These are phyloP conservation scores for Ustilago crameri DNA, from an alignment of 1,284 basidiomycete species.

Conservation along the genomic window DNA sequence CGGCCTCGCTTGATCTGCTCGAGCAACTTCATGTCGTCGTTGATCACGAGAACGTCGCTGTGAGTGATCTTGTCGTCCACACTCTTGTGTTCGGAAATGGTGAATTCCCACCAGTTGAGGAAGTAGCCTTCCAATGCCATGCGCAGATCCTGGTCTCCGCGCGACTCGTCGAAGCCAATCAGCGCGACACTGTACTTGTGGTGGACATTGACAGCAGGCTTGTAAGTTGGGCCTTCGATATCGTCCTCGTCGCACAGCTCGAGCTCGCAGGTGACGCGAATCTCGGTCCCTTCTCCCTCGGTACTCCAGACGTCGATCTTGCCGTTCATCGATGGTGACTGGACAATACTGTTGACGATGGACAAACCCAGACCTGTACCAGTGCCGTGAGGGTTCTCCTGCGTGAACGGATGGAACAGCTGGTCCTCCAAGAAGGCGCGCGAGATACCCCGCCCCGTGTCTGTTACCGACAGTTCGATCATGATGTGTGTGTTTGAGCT, in stretches of 20 bases:
- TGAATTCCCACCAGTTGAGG: slow-evolving; percentile 81
- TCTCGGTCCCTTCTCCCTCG: slow-evolving; percentile 91
- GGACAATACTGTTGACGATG: slow-evolving; percentile 92
- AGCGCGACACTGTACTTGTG: slow-evolving; percentile 75
- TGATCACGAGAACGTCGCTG: slow-evolving; percentile 83
- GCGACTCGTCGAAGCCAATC: slow-evolving; percentile 77
- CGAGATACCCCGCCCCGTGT: slow-evolving; percentile 81
- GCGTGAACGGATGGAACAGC: slow-evolving; percentile 95
- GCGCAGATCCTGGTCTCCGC: slow-evolving; percentile 77
- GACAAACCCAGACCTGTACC: slow-evolving; percentile 96
- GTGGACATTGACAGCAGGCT: slow-evolving; percentile 70
- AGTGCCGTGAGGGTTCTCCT: slow-evolving; percentile 84
- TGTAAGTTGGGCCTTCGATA: slow-evolving; percentile 57
- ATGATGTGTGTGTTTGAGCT: slow-evolving; percentile 74
- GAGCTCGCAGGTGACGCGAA: slow-evolving; percentile 85
- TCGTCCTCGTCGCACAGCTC: slow-evolving; percentile 70
- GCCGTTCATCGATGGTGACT: slow-evolving; percentile 84
- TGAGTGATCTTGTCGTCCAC: slow-evolving; percentile 8
- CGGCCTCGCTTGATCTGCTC: slow-evolving; percentile 27
- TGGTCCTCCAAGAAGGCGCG: slow-evolving; percentile 76
- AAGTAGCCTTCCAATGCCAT: slow-evolving; percentile 78
- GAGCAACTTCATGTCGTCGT: slow-evolving; percentile 79
- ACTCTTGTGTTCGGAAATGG: slow-evolving; percentile 48
- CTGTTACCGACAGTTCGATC: slow-evolving; percentile 85
- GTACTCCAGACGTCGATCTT: slow-evolving; percentile 86